phyloP scores from a whole-genome alignment of 495 filamentous ascomycete genomes.

The Penicillium arizonense region DNA sequence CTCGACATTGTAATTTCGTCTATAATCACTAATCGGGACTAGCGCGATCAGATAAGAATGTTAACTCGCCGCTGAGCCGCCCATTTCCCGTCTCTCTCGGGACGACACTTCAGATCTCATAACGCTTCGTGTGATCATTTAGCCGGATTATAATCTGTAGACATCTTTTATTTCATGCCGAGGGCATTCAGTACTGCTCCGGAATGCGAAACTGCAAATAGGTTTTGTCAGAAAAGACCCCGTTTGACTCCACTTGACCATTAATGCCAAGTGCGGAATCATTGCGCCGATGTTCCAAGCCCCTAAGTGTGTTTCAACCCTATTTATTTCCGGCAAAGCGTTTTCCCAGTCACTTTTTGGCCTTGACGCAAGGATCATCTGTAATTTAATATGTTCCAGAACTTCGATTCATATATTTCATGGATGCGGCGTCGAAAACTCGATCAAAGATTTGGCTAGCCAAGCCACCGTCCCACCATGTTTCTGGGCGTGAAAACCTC shows the following conservation, averaged over 20 bases:
- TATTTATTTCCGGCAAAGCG: slow-evolving; percentile 1
- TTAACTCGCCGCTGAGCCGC: not conserved
- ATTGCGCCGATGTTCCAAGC: not conserved
- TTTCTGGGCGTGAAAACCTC: not conserved
- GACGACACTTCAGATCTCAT: not conserved
- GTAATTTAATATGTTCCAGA: not conserved
- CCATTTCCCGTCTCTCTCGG: not conserved
- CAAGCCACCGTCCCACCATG: not conserved
- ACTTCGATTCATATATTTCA: not conserved
- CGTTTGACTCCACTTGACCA: not conserved
- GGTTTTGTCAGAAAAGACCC: not conserved
- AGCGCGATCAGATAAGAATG: slow-evolving; percentile 6
- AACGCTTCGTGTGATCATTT: not conserved
- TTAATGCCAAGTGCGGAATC: not conserved
- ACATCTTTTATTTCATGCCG: no score
- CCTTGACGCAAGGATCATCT: not conserved
- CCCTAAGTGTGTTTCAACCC: not conserved
- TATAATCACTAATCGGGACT: not conserved
- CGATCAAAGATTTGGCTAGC: not conserved
- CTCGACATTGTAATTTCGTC: not conserved
- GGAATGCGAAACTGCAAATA: not conserved
- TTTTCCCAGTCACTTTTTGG: not conserved
- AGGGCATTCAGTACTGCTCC: not conserved
- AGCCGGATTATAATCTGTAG: not conserved
- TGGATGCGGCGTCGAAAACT: not conserved